Evolutionary conservation across 148 eudicot genomes (phyloP).

Genomic region (Gaultheria prostrata): DNA sequence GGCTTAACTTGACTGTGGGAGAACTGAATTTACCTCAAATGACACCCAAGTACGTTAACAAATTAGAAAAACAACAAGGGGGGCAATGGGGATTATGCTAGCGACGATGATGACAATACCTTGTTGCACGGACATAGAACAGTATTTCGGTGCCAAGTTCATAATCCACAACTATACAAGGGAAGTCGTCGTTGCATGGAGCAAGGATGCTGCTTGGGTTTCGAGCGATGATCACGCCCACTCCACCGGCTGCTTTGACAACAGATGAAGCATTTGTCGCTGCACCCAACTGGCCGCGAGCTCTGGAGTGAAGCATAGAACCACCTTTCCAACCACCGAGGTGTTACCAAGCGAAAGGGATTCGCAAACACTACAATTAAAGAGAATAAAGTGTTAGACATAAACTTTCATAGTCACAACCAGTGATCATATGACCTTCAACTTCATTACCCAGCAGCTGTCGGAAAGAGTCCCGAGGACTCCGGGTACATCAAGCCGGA

Average conservation of each 20-base stretch:
- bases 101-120: background rate
- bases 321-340: background rate
- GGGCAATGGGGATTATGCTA: background rate
- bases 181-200: background rate
- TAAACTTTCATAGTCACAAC: background rate
- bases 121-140: background rate
- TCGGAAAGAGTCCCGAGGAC: background rate
- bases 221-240: background rate
- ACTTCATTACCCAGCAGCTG: background rate
- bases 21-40: background rate
- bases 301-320: background rate
- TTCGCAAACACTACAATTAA: background rate
- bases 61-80: background rate
- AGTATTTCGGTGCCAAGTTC: background rate
- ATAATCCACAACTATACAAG: constrained; percentile 2
- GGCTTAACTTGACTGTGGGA: background rate
- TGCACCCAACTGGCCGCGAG: too few species aligned
- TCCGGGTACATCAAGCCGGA: background rate
- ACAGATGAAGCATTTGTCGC: background rate
- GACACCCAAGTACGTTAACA: background rate
- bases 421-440: background rate
- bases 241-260: background rate
- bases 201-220: background rate
- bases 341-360: background rate
- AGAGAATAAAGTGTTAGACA: background rate